Conservation (phyloP, 2,329 filamentous ascomycete species). For the Aspergillus pseudoterreus region DNA sequence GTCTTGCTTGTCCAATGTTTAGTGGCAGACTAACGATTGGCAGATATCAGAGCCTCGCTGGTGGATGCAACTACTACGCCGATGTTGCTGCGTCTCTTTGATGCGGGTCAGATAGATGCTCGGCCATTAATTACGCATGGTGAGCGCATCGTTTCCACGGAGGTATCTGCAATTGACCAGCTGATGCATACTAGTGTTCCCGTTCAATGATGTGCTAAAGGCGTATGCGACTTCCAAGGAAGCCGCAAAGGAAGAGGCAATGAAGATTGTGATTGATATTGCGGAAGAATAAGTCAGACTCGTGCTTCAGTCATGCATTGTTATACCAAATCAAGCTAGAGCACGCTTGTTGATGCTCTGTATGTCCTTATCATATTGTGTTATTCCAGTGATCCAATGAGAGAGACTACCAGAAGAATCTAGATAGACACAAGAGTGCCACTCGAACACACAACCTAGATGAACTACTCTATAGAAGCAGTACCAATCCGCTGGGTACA, state of each 20-base stretch:
- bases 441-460: too few relatives aligned
- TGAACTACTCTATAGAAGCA: too few relatives aligned
- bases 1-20: neutral
- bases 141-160: neutral
- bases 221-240: constrained; percentile 1
- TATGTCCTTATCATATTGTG: too few relatives aligned
- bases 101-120: neutral
- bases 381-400: too few relatives aligned
- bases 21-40: too few relatives aligned
- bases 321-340: too few relatives aligned
- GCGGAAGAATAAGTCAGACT: neutral
- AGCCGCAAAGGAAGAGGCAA: constrained; percentile 2
- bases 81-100: constrained; percentile 1
- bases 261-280: constrained; percentile 4
- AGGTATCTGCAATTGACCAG: neutral
- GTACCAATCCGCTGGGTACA: too few relatives aligned
- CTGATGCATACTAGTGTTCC: neutral
- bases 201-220: neutral
- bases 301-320: too few relatives aligned
- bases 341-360: too few relatives aligned
- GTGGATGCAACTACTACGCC: neutral
- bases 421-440: too few relatives aligned
- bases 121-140: neutral
- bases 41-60: constrained; percentile 1
- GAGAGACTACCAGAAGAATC: too few relatives aligned